phyloP scores from a whole-genome alignment of 208 protist genomes.

The Leishmania guyanensis region DNA sequence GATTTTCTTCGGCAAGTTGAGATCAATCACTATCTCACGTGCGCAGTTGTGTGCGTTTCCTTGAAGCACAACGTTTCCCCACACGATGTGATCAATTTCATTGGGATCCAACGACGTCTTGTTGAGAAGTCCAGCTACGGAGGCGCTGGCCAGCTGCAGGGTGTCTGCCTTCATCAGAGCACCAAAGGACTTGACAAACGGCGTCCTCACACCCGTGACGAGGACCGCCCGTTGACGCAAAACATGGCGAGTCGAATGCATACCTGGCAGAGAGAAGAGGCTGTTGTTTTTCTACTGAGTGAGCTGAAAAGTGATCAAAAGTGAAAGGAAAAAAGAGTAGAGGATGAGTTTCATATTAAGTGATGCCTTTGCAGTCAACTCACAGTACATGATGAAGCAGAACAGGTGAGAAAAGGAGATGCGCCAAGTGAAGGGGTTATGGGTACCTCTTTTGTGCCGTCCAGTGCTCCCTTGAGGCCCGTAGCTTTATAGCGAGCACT shows the following conservation, averaged over 20 bases:
- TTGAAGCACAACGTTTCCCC: slow-evolving; percentile 91
- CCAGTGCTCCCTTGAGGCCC: background rate
- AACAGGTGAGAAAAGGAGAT: background rate
- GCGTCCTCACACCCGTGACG: slow-evolving; percentile 67
- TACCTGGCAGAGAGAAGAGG: slow-evolving; percentile 1
- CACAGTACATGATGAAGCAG: background rate
- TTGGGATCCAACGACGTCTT: slow-evolving; percentile 72
- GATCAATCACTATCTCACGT: slow-evolving; percentile 84
- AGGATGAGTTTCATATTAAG: background rate
- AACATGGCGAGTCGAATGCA: slow-evolving; percentile 29
- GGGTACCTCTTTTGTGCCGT: background rate
- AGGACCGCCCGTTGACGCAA: slow-evolving; percentile 57
- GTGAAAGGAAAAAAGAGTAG: background rate
- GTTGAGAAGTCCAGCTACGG: slow-evolving; percentile 74
- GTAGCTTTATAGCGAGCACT: background rate
- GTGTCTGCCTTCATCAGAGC: slow-evolving; percentile 66
- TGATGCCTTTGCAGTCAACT: background rate
- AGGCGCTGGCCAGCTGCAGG: slow-evolving; percentile 53
- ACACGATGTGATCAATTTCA: slow-evolving; percentile 83
- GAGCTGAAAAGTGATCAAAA: background rate
- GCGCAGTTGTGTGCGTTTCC: slow-evolving; percentile 76
- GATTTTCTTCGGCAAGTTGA: slow-evolving; percentile 77
- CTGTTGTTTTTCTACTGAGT: background rate
- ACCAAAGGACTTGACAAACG: slow-evolving; percentile 81
- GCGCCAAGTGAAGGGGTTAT: background rate